Evolutionary conservation across 768 basidiomycete genomes (phyloP).

Genomic region (Cystobasidium tubakii): DNA sequence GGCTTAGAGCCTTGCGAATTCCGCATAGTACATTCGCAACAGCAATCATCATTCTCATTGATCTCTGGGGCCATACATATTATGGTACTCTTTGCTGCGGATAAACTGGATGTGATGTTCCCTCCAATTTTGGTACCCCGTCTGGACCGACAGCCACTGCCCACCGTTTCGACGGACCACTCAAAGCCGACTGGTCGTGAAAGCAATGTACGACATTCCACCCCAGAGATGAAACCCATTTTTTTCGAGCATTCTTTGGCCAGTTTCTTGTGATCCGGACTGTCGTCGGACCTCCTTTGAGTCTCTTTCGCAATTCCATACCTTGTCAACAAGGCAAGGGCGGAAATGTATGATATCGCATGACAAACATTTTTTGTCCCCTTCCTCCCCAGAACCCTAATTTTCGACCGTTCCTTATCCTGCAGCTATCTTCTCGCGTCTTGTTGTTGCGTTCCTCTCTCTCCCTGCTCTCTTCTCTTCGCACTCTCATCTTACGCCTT

Average conservation of each 20-base stretch:
- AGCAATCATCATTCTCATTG: too few species aligned
- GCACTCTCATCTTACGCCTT: too few species aligned
- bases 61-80: too few species aligned
- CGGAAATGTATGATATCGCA: background rate
- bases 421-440: background rate
- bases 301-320: background rate
- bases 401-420: background rate
- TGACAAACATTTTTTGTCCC: background rate
- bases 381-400: background rate
- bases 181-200: too few species aligned
- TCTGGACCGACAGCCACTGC: too few species aligned
- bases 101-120: too few species aligned
- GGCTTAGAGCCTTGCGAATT: background rate
- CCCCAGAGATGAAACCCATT: too few species aligned
- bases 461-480: background rate
- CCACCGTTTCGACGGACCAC: too few species aligned
- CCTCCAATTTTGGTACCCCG: too few species aligned
- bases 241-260: background rate
- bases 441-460: background rate
- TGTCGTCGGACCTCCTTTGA: background rate
- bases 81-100: too few species aligned
- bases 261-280: background rate
- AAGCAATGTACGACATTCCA: too few species aligned
- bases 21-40: too few species aligned
- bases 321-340: conserved; percentile 7